Evolutionary conservation across 176 grass and related monocot species (phyloP).

Genomic region (Ananas comosus): DNA sequence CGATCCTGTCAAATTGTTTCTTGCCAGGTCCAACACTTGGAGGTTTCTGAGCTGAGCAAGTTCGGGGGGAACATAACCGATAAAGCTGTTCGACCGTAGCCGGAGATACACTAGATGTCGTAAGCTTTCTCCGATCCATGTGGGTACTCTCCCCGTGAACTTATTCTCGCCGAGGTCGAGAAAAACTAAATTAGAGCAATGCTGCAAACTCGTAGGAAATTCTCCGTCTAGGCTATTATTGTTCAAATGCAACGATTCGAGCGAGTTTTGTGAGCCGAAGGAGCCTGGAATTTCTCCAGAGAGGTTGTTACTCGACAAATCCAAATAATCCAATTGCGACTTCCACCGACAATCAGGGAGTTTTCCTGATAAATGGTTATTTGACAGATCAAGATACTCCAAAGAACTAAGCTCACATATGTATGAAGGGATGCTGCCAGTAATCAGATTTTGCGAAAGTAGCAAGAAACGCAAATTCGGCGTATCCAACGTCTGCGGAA

Average conservation of each 20-base stretch:
- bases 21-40: constrained; percentile 16
- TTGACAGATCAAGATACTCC: not conserved
- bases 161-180: constrained; percentile 8
- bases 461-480: too few relatives aligned
- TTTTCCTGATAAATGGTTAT: constrained; percentile 3
- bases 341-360: not conserved
- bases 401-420: not conserved
- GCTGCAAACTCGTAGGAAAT: constrained; percentile 10
- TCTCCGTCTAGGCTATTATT: constrained; percentile 9
- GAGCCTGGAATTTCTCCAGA: not conserved
- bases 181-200: not conserved
- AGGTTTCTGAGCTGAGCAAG: constrained; percentile 7
- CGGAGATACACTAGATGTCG: constrained; percentile 1
- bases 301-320: constrained; percentile 4
- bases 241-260: not conserved
- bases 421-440: not conserved
- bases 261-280: not conserved
- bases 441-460: constrained; percentile 18
- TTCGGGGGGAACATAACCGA: constrained; percentile 13
- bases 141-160: constrained; percentile 16
- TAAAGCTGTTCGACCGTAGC: constrained; percentile 14
- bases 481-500: not conserved
- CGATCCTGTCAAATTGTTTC: not conserved
- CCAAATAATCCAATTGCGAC: not conserved
- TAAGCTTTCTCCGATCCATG: constrained; percentile 21